These are phyloP conservation scores for Penicillium cinerascens DNA, from an alignment of 495 filamentous ascomycete genomes.

Conservation along the genomic window DNA sequence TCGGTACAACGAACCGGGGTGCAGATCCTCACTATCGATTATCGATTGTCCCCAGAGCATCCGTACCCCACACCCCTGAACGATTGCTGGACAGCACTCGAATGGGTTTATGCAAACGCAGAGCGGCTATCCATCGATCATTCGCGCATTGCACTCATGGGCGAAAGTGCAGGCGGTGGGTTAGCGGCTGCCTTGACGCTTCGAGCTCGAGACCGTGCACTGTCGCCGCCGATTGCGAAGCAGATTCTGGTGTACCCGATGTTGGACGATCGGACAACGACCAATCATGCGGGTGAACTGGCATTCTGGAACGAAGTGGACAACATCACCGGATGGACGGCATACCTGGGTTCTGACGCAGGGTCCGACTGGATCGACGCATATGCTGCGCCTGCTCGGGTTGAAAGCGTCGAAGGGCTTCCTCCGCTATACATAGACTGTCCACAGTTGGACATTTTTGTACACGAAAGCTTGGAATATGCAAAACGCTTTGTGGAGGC, in stretches of 20 bases:
- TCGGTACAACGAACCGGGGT: slow-evolving; percentile 13
- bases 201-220: slow-evolving; percentile 36
- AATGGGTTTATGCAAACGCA: slow-evolving; percentile 39
- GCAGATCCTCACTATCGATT: slow-evolving; percentile 26
- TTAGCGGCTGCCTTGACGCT: slow-evolving; percentile 40
- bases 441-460: slow-evolving; percentile 26
- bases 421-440: slow-evolving; percentile 27
- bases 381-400: slow-evolving; percentile 27
- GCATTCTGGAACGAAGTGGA: slow-evolving; percentile 16
- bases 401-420: slow-evolving; percentile 17
- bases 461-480: slow-evolving; percentile 23
- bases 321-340: slow-evolving; percentile 30
- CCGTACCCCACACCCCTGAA: slow-evolving; percentile 31
- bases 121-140: slow-evolving; percentile 47
- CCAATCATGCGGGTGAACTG: slow-evolving; percentile 8
- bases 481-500: slow-evolving; percentile 15
- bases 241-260: slow-evolving; percentile 52
- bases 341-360: slow-evolving; percentile 22
- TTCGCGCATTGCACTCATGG: slow-evolving; percentile 14
- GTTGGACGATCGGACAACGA: slow-evolving; percentile 36
- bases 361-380: slow-evolving; percentile 12
- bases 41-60: slow-evolving; percentile 33
- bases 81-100: slow-evolving; percentile 41
- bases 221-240: slow-evolving; percentile 37
- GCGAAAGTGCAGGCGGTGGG: slow-evolving; percentile 58